Evolutionary conservation across 345 rosid genomes (phyloP).

Genomic region (Conringia planisiliqua): DNA sequence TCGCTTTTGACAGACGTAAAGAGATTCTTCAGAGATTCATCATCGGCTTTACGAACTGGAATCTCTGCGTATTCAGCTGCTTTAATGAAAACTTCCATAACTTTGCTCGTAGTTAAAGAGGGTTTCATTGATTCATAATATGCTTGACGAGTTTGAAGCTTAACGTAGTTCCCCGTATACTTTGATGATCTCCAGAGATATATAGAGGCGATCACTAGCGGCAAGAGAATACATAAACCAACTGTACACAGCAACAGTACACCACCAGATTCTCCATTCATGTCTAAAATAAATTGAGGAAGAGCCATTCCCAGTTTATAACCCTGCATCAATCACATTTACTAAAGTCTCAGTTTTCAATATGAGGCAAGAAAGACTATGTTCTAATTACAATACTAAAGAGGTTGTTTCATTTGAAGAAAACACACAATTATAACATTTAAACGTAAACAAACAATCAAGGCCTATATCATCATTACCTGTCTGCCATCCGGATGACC

Average conservation of each 20-base stretch:
- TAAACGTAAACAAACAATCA: background rate
- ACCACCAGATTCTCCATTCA: conserved; percentile 92
- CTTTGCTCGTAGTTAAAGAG: conserved; percentile 84
- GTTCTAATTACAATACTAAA: background rate
- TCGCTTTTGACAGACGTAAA: conserved; percentile 81
- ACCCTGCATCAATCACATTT: conserved; percentile 50
- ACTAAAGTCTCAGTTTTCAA: background rate
- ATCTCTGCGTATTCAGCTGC: conserved; percentile 94
- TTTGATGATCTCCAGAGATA: conserved; percentile 94
- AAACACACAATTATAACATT: background rate
- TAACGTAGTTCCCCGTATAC: conserved; percentile 88
- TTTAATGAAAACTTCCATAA: conserved; percentile 84
- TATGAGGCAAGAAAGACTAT: background rate
- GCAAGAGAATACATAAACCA: conserved; percentile 90
- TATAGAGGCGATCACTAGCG: conserved; percentile 80
- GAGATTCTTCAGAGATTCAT: conserved; percentile 82
- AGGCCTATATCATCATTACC: conserved; percentile 37
- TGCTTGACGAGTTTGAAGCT: conserved; percentile 85
- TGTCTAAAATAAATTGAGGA: conserved; percentile 79
- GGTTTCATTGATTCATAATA: conserved; percentile 80
- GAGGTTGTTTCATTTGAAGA: background rate
- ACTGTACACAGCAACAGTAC: conserved; percentile 85
- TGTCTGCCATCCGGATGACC: conserved; percentile 99
- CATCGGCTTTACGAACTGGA: conserved; percentile 85
- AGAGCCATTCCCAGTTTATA: conserved; percentile 98